Base-by-base conservation (phyloP, 148 eudicot species). In the Fallopia convolvulus region DNA sequence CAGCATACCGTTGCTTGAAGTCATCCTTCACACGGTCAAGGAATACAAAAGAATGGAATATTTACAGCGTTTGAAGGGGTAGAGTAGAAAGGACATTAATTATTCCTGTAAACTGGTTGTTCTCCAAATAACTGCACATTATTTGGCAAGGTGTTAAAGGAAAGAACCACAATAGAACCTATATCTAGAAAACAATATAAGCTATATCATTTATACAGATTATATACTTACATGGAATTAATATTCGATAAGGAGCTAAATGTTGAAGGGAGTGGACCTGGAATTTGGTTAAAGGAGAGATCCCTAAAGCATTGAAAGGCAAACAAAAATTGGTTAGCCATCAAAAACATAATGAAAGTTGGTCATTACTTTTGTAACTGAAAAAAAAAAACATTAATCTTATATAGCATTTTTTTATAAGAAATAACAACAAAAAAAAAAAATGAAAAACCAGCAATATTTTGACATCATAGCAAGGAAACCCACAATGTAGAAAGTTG, bases 71-170 rank as follows among this genome's bases (percentile, higher is more conserved):
- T 50, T 87, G 47, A 74, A 95, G 97, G 72, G 97, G 97, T 78
- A 95, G 90, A 83, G 76, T 83, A 17, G 90, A 97, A 76, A 92
- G 94, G 83, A 88, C 93, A 77, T 95, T 85, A 71, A 95, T 90
- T 21, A 94, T 83, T 79, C 99, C 99, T 8, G 97, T 91, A 82
- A 95, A 95, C 83, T 95, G 97, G 82, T 95, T 95, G 87, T 91
- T 92, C 81, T 95, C 90, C 86, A 95, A 80, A 75, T 89, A 83
- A 96, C 99, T 95, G 88, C 87, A 42, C 12, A 63, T 4, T n/a
- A 44, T 48, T 21, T 46, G 36, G 36, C 23, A 20, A 73, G 55
- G 75, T 46, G 17, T 21, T 73, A 18, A 73, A n/a, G 36, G 53
- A 46, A 73, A 46, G 55, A 44, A 20, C 36, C 46, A 71, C 12